Conservation (phyloP, 768 basidiomycete genomes). For the Pleurotus pulmonarius region DNA sequence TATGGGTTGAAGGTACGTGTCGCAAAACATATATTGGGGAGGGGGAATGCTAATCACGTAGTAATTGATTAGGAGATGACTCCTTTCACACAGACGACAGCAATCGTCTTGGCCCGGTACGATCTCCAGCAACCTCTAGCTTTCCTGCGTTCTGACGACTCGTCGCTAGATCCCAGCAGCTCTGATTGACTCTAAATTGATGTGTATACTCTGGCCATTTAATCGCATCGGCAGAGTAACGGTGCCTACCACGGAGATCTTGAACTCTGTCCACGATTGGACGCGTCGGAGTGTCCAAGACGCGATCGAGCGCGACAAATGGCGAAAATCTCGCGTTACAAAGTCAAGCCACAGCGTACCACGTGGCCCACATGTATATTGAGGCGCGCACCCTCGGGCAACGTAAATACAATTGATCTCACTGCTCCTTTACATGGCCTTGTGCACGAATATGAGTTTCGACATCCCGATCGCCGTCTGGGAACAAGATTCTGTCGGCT, state of each 20-base stretch:
- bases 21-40: not conserved
- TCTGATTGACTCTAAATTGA: conserved; percentile 48
- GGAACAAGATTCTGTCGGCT: conserved; percentile 37
- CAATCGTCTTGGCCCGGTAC: conserved; percentile 68
- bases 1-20: conserved; percentile 70
- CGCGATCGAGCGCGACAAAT: conserved; percentile 1
- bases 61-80: conserved; percentile 49
- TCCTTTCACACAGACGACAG: conserved; percentile 67
- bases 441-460: not conserved
- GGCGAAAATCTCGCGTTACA: conserved; percentile 3
- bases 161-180: conserved; percentile 38
- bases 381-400: too few relatives aligned
- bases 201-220: conserved; percentile 49
- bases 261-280: not conserved
- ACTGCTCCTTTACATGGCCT: not conserved
- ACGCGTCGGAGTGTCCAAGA: not conserved
- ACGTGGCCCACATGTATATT: too few relatives aligned
- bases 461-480: conserved; percentile 27
- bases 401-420: not conserved
- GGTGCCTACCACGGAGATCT: not conserved
- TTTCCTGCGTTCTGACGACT: not conserved
- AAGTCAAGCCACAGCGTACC: not conserved
- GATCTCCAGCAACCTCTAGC: conserved; percentile 11
- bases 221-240: conserved; percentile 34
- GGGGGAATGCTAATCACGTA: too few relatives aligned